These are phyloP conservation scores for Arabis alpina DNA, from an alignment of 345 rosid genomes.

Conservation along the genomic window DNA sequence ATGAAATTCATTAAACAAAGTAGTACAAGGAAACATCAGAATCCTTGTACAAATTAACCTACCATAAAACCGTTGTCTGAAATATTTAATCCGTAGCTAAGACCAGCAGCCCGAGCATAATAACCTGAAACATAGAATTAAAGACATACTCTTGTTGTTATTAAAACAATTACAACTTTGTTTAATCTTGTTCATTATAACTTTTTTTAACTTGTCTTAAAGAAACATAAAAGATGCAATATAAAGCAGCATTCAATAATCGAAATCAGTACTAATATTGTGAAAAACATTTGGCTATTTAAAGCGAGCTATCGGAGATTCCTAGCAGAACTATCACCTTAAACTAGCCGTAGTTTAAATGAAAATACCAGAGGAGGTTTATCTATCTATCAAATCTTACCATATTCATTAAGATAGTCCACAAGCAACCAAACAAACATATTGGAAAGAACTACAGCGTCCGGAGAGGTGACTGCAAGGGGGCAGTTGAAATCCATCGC, in stretches of 20 bases:
- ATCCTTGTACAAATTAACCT: background rate
- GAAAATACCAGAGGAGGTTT: background rate
- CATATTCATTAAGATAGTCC: conserved; percentile 92
- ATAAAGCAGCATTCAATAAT: no score
- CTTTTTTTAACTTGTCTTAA: no score
- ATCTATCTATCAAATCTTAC: conserved; percentile 45
- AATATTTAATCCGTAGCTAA: conserved; percentile 51
- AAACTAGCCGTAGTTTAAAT: no score
- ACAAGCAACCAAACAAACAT: conserved; percentile 62
- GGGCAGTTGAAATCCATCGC: conserved; percentile 80
- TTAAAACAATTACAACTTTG: no score
- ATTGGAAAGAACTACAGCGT: conserved; percentile 62
- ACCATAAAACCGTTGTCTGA: conserved; percentile 75
- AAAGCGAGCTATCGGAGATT: no score
- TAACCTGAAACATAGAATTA: conserved; percentile 64
- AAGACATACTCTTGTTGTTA: no score
- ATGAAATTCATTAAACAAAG: background rate
- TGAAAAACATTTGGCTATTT: no score
- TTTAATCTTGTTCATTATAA: no score
- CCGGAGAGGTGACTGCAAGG: conserved; percentile 64
- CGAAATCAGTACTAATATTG: no score
- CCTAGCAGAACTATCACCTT: no score
- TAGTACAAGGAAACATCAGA: background rate
- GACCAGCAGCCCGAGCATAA: conserved; percentile 84
- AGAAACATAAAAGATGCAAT: no score